Evolutionary conservation across 768 basidiomycete genomes (phyloP).

Genomic region (Collybia nuda): DNA sequence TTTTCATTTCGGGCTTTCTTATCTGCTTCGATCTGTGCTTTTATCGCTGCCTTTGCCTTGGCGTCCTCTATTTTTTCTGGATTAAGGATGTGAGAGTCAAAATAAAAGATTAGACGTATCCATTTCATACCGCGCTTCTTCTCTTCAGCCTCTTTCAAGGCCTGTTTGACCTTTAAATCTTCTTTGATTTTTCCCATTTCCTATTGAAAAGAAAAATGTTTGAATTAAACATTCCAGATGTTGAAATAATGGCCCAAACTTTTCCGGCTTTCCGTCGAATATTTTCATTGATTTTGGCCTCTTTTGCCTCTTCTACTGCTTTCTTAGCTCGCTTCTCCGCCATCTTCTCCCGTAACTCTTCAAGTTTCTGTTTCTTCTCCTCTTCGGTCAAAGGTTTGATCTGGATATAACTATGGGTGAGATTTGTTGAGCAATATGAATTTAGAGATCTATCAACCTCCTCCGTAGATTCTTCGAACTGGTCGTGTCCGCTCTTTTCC

Average conservation of each 20-base stretch:
- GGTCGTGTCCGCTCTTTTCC: conserved; percentile 92
- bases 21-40: conserved; percentile 94
- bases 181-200: conserved; percentile 75
- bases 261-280: conserved; percentile 86
- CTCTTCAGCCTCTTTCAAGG: conserved; percentile 79
- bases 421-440: neutral
- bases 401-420: conserved; percentile 32
- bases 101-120: neutral
- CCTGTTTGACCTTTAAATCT: conserved; percentile 74
- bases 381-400: conserved; percentile 95
- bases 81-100: neutral
- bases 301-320: conserved; percentile 70
- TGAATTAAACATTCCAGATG: neutral
- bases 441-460: conserved; percentile 69
- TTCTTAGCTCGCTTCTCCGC: conserved; percentile 75
- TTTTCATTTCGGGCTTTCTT: conserved; percentile 88
- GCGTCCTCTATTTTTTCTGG: conserved; percentile 90
- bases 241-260: conserved; percentile 32
- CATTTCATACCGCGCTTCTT: conserved; percentile 65
- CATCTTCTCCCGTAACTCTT: conserved; percentile 79
- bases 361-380: conserved; percentile 81
- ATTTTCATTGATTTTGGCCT: conserved; percentile 70
- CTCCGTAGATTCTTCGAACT: conserved; percentile 94
- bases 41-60: conserved; percentile 81
- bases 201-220: conserved; percentile 33